Evolutionary conservation across 2,329 filamentous ascomycete species (phyloP).

Genomic region (Graphiopsis chlorocephala): DNA sequence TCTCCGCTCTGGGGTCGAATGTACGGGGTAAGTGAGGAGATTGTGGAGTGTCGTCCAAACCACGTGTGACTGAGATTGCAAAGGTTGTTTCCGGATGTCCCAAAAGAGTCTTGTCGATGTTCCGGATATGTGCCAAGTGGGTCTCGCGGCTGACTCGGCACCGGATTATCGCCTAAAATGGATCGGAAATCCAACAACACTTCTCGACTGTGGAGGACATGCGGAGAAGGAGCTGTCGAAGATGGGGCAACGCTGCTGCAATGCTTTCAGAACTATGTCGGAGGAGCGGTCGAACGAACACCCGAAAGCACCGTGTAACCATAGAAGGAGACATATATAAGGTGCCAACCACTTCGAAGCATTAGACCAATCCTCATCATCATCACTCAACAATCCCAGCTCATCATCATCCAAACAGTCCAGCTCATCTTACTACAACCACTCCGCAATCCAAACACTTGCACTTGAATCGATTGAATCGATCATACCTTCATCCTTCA

Average conservation of each 20-base stretch:
- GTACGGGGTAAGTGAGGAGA: neutral
- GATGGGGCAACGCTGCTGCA: neutral
- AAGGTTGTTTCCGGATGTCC: neutral
- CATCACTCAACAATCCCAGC: too few relatives aligned
- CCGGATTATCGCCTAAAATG: conserved; percentile 1
- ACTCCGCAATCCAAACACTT: neutral
- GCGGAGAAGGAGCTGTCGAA: neutral
- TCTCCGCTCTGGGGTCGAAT: neutral
- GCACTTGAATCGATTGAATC: neutral
- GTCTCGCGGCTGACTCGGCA: neutral
- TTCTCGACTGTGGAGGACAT: neutral
- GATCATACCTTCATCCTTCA: neutral
- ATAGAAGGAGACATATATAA: neutral
- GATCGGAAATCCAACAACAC: neutral
- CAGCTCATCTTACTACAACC: neutral
- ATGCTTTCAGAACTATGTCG: neutral
- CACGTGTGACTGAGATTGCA: neutral
- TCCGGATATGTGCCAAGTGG: neutral
- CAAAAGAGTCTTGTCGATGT: neutral
- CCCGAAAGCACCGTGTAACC: neutral
- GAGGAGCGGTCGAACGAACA: neutral
- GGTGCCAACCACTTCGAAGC: neutral
- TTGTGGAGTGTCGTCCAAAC: neutral
- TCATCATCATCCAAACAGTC: neutral
- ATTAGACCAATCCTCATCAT: neutral